Conservation (phyloP, 1,139 yeast species). For the Candida frijolesensis region DNA sequence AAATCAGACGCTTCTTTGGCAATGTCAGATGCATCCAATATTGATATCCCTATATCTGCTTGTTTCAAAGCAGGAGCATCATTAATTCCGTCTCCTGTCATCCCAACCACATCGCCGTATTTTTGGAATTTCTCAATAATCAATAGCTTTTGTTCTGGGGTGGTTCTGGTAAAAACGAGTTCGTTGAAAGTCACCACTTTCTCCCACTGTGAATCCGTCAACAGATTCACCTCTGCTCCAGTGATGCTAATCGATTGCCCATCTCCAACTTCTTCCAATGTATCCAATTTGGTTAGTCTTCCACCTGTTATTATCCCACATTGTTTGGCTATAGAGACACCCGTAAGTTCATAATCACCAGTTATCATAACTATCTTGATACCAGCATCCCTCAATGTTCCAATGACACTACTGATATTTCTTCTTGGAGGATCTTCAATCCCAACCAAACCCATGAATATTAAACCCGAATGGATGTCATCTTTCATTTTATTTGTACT, state of each 20-base stretch:
- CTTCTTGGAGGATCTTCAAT: constrained; percentile 55
- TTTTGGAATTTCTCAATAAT: constrained; percentile 53
- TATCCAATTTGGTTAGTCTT: constrained; percentile 27
- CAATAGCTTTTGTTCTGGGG: constrained; percentile 54
- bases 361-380: constrained; percentile 55
- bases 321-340: constrained; percentile 50
- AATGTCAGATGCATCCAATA: constrained; percentile 54
- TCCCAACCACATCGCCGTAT: constrained; percentile 46
- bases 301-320: constrained; percentile 42
- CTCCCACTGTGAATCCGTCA: constrained; percentile 49
- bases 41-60: constrained; percentile 56
- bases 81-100: constrained; percentile 59
- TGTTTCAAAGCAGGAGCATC: constrained; percentile 55
- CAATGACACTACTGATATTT: constrained; percentile 42
- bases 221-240: constrained; percentile 37
- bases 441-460: constrained; percentile 48
- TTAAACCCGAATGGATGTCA: constrained; percentile 20
- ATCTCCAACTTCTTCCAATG: constrained; percentile 17
- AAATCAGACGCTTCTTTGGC: constrained; percentile 62
- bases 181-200: constrained; percentile 37
- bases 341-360: constrained; percentile 58
- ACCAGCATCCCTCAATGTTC: constrained; percentile 47
- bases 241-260: constrained; percentile 36
- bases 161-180: constrained; percentile 54
- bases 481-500: constrained; percentile 19